phyloP scores from a whole-genome alignment of 2,329 filamentous ascomycete species.

The Onygenales sp. region DNA sequence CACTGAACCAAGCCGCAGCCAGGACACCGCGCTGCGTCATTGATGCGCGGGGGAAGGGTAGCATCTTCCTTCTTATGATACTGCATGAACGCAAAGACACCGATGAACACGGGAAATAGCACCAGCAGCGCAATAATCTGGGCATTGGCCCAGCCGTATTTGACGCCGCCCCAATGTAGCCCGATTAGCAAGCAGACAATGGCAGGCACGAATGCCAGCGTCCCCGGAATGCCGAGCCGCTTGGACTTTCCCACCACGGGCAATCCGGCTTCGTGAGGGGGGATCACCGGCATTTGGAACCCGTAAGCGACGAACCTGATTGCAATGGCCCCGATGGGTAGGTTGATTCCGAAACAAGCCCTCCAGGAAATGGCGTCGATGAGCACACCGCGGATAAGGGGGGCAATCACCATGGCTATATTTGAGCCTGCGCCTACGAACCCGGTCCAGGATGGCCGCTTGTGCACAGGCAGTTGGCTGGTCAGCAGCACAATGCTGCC shows the following conservation, averaged over 20 bases:
- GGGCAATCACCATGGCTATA: slow-evolving; percentile 26
- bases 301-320: slow-evolving; percentile 36
- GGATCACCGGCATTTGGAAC: slow-evolving; percentile 8
- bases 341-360: slow-evolving; percentile 35
- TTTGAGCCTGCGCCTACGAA: slow-evolving; percentile 32
- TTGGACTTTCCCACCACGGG: slow-evolving; percentile 11
- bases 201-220: slow-evolving; percentile 35
- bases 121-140: slow-evolving; percentile 41
- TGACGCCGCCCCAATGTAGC: slow-evolving; percentile 39
- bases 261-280: slow-evolving; percentile 14
- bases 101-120: slow-evolving; percentile 40
- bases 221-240: slow-evolving; percentile 34
- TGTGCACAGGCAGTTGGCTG: slow-evolving; percentile 36
- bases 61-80: slow-evolving; percentile 41
- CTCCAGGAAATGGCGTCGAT: slow-evolving; percentile 33
- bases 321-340: slow-evolving; percentile 21
- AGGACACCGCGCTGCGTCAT: slow-evolving; percentile 35
- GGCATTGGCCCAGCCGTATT: slow-evolving; percentile 34
- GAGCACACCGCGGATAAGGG: slow-evolving; percentile 35
- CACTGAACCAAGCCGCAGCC: slow-evolving; percentile 21
- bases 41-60: slow-evolving; percentile 41
- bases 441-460: slow-evolving; percentile 27
- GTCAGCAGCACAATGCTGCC: slow-evolving; percentile 20
- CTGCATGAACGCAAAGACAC: slow-evolving; percentile 31
- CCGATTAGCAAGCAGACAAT: slow-evolving; percentile 41